These are phyloP conservation scores for Candida ficus DNA, from an alignment of 805 yeast genomes.

Conservation along the genomic window DNA sequence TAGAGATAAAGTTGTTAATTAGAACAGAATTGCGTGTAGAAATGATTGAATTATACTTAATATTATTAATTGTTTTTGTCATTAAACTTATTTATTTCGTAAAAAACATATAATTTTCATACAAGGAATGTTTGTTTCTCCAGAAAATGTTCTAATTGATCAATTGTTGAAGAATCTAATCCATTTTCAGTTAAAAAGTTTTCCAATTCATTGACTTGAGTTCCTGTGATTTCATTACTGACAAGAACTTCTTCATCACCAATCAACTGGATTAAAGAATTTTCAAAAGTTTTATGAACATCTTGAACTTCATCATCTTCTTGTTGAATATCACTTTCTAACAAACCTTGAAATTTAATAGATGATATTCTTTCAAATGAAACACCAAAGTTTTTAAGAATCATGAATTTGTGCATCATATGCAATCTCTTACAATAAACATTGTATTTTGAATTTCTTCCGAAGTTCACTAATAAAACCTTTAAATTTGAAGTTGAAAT, in stretches of 20 bases:
- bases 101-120: background rate
- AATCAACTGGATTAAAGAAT: background rate
- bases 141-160: constrained; percentile 5
- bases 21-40: too few relatives aligned
- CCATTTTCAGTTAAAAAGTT: constrained; percentile 5
- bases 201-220: constrained; percentile 3
- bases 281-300: background rate
- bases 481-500: background rate
- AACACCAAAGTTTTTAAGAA: constrained; percentile 6
- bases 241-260: background rate
- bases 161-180: constrained; percentile 5
- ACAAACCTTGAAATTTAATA: background rate
- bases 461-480: constrained; percentile 1
- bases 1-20: too few relatives aligned
- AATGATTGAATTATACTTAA: too few relatives aligned
- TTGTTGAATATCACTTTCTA: background rate
- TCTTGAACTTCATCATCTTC: background rate
- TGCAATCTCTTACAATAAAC: constrained; percentile 6
- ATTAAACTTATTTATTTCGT: background rate
- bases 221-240: background rate
- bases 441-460: background rate
- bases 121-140: background rate
- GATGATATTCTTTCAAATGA: background rate
- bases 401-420: constrained; percentile 8
- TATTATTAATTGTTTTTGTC: too few relatives aligned